phyloP scores from a whole-genome alignment of 176 grass and related monocot genomes.

The Bothriochloa decipiens region DNA sequence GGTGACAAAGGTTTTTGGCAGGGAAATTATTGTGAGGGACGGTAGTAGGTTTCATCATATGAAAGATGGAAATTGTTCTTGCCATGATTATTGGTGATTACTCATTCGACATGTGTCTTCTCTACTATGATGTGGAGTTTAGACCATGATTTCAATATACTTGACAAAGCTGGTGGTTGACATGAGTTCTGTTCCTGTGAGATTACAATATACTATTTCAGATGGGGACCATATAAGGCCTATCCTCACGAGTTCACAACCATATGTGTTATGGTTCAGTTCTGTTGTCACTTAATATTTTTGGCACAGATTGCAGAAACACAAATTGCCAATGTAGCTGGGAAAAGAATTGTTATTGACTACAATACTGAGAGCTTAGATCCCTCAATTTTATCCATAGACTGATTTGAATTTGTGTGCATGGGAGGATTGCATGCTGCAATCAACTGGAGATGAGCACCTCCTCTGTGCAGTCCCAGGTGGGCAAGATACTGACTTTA shows the following conservation, averaged over 20 bases:
- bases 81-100: constrained; percentile 72
- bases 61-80: constrained; percentile 69
- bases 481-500: too few species aligned
- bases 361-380: constrained; percentile 78
- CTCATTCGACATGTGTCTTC: neutral
- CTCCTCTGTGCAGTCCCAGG: too few species aligned
- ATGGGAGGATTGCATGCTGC: too few species aligned
- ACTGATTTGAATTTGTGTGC: neutral
- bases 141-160: constrained; percentile 7
- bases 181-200: neutral
- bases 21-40: constrained; percentile 73
- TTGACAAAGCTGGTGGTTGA: constrained; percentile 14
- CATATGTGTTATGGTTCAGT: constrained; percentile 12
- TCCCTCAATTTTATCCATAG: constrained; percentile 71
- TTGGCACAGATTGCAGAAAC: constrained; percentile 76
- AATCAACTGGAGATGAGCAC: too few species aligned
- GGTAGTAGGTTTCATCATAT: constrained; percentile 82
- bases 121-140: neutral
- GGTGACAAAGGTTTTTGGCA: constrained; percentile 66
- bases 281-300: constrained; percentile 34
- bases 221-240: neutral
- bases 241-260: neutral
- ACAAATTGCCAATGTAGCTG: constrained; percentile 71
- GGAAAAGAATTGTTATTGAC: constrained; percentile 55
- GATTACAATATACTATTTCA: neutral